phyloP scores from a whole-genome alignment of 257 asterid genomes.

The Solanum clarkiae region DNA sequence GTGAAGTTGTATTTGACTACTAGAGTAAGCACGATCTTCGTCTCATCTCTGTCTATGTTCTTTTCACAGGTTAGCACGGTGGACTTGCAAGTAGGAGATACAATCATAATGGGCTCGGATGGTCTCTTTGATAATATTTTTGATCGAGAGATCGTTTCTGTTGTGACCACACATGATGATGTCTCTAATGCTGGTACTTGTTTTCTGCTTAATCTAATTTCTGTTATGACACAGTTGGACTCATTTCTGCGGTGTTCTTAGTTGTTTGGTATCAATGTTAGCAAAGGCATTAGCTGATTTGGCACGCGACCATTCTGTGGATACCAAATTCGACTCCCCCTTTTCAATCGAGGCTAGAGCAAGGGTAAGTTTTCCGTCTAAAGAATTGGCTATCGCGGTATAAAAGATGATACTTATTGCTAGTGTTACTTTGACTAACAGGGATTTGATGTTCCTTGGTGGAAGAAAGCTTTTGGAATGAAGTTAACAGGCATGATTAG shows the following conservation, averaged over 20 bases:
- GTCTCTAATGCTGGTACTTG: constrained; percentile 49
- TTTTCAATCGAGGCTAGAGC: constrained; percentile 74
- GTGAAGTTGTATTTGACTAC: background rate
- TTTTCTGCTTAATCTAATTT: background rate
- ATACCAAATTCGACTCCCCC: constrained; percentile 63
- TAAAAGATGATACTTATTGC: background rate
- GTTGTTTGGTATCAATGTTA: constrained; percentile 17
- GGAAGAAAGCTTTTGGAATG: constrained; percentile 76
- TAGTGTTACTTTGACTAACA: constrained; percentile 6
- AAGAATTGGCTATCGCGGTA: too few relatives aligned
- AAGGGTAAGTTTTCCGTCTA: constrained; percentile 19
- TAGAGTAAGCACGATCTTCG: background rate
- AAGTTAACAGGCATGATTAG: constrained; percentile 55
- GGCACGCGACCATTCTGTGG: constrained; percentile 61
- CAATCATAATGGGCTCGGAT: constrained; percentile 65
- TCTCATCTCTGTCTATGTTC: background rate
- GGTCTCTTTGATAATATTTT: constrained; percentile 79
- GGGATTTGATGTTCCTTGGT: constrained; percentile 84
- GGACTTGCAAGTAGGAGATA: constrained; percentile 61
- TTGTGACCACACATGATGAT: constrained; percentile 19
- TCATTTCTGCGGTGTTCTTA: background rate
- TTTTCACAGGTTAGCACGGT: constrained; percentile 47
- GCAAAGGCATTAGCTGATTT: constrained; percentile 77
- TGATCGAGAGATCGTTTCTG: constrained; percentile 47
- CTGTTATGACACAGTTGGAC: background rate